phyloP scores from a whole-genome alignment of 345 rosid species.

The Stellera chamaejasme region DNA sequence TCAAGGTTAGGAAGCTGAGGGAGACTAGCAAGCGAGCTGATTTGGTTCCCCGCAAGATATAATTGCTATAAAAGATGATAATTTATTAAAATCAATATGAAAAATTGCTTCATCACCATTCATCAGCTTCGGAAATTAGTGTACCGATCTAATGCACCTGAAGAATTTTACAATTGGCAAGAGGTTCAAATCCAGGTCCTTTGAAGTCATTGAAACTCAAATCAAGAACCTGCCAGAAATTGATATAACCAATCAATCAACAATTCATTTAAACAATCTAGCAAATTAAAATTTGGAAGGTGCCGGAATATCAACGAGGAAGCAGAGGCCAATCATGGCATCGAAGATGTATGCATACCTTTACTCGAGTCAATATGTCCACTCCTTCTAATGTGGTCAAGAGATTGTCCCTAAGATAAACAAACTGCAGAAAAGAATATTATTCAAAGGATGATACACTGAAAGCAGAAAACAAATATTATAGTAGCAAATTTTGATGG shows the following conservation, averaged over 20 bases:
- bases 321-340: neutral
- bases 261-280: slow-evolving; percentile 2
- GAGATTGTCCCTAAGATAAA: slow-evolving; percentile 95
- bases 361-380: slow-evolving; percentile 85
- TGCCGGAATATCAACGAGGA: neutral
- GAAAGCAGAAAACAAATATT: too few relatives aligned
- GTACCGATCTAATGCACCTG: slow-evolving; percentile 51
- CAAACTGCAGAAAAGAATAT: slow-evolving; percentile 60
- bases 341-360: slow-evolving; percentile 35
- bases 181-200: slow-evolving; percentile 99
- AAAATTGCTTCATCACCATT: slow-evolving; percentile 3
- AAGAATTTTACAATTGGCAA: slow-evolving; percentile 78
- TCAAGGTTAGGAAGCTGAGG: slow-evolving; percentile 97
- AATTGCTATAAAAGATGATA: slow-evolving; percentile 61
- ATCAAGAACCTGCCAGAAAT: slow-evolving; percentile 73
- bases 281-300: neutral
- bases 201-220: slow-evolving; percentile 98
- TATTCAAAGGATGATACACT: too few relatives aligned
- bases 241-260: slow-evolving; percentile 6
- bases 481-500: too few relatives aligned
- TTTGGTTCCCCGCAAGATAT: slow-evolving; percentile 98
- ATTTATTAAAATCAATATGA: slow-evolving; percentile 15
- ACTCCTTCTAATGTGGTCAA: slow-evolving; percentile 80
- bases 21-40: slow-evolving; percentile 82
- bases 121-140: slow-evolving; percentile 9